Evolutionary conservation across 2,329 filamentous ascomycete species (phyloP).

Genomic region (Sporothrix protearum): DNA sequence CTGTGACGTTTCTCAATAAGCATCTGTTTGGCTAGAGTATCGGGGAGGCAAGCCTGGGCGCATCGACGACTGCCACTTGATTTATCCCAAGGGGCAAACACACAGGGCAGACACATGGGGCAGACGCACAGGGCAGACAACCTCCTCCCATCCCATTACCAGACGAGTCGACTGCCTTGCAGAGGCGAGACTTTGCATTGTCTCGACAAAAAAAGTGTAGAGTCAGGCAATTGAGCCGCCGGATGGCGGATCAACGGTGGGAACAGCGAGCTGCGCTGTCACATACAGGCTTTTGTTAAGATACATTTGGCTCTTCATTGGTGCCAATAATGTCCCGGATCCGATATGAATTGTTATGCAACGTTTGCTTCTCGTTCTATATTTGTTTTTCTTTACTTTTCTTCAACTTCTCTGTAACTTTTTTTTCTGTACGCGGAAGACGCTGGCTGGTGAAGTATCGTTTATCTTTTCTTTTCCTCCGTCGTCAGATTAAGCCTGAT

Average conservation of each 20-base stretch:
- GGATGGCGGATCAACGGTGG: not conserved
- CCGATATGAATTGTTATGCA: not conserved
- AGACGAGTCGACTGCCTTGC: not conserved
- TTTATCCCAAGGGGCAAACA: too few relatives aligned
- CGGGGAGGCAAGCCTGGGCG: not conserved
- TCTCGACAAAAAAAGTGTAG: not conserved
- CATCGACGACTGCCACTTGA: not conserved
- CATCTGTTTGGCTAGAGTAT: not conserved
- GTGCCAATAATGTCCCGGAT: not conserved
- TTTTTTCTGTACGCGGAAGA: not conserved
- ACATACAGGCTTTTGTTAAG: not conserved
- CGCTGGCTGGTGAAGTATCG: not conserved
- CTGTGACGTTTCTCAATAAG: slow-evolving; percentile 9
- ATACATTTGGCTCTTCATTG: not conserved
- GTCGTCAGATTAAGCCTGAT: not conserved
- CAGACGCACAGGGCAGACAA: not conserved
- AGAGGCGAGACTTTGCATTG: slow-evolving; percentile 13
- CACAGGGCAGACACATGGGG: not conserved
- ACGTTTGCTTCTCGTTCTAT: not conserved
- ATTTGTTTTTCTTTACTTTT: not conserved
- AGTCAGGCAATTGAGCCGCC: slow-evolving; percentile 5
- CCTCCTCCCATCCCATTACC: not conserved
- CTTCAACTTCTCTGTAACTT: not conserved
- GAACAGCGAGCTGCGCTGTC: not conserved
- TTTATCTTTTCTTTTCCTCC: not conserved